These are phyloP conservation scores for Diaporthe vexans DNA, from an alignment of 2,329 filamentous ascomycete genomes.

Conservation along the genomic window DNA sequence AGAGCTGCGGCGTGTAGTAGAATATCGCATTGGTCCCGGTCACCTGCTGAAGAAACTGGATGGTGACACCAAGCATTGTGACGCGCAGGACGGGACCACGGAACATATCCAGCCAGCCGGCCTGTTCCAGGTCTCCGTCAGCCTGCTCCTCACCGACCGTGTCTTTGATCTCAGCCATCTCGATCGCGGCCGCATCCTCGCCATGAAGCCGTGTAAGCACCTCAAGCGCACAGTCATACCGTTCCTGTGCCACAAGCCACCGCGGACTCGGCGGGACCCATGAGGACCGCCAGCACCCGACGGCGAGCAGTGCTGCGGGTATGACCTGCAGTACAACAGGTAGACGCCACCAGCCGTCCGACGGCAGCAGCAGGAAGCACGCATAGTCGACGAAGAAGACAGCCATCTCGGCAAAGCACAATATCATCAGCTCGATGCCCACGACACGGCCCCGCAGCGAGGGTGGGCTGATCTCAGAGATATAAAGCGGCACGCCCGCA, in stretches of 20 bases:
- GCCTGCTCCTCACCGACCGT: conserved; percentile 46
- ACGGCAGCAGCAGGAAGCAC: conserved; percentile 45
- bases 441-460: conserved; percentile 48
- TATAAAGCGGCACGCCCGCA: conserved; percentile 51
- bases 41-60: conserved; percentile 50
- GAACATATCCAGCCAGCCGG: conserved; percentile 50
- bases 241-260: conserved; percentile 42
- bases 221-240: conserved; percentile 44
- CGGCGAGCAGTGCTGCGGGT: conserved; percentile 46
- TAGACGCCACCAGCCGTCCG: conserved; percentile 51
- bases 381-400: conserved; percentile 50
- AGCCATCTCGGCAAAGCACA: conserved; percentile 51
- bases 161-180: conserved; percentile 59
- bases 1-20: conserved; percentile 48
- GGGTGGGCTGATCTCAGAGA: conserved; percentile 50
- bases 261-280: conserved; percentile 44
- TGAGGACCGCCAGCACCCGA: conserved; percentile 41
- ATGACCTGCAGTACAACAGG: conserved; percentile 47
- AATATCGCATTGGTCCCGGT: conserved; percentile 50
- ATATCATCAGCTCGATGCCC: conserved; percentile 50
- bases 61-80: conserved; percentile 48
- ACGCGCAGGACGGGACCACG: conserved; percentile 47
- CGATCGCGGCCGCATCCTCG: conserved; percentile 47
- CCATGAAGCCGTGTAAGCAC: conserved; percentile 43
- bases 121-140: conserved; percentile 35